Evolutionary conservation across 495 filamentous ascomycete genomes (phyloP).

Genomic region (Penicillium turbatum): DNA sequence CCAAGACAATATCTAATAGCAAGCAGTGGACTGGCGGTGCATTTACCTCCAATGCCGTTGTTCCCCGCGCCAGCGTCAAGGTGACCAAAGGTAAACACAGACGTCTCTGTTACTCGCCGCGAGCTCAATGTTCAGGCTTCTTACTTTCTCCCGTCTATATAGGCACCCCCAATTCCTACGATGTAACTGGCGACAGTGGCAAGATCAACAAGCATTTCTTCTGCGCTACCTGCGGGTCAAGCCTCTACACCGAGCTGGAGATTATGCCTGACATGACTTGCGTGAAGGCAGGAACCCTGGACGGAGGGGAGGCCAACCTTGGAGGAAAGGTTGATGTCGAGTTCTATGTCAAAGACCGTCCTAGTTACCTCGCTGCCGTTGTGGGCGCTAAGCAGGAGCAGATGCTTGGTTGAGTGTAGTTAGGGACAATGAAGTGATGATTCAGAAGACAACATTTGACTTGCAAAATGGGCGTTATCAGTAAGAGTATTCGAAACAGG

Average conservation of each 20-base stretch:
- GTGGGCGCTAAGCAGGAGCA: conserved; percentile 45
- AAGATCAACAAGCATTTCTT: conserved; percentile 51
- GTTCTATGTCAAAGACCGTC: conserved; percentile 45
- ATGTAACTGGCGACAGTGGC: conserved; percentile 34
- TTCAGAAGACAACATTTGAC: too few species aligned
- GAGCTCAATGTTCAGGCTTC: background rate
- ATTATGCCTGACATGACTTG: conserved; percentile 43
- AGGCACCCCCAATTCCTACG: conserved; percentile 38
- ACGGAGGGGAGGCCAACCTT: conserved; percentile 35
- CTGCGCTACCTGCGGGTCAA: conserved; percentile 41
- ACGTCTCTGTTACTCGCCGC: background rate
- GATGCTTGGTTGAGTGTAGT: conserved; percentile 13
- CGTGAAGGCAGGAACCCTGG: conserved; percentile 41
- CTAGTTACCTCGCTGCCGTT: conserved; percentile 28
- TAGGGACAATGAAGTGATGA: background rate
- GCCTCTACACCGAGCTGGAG: conserved; percentile 44
- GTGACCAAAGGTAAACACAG: conserved; percentile 35
- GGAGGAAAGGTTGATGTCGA: conserved; percentile 38
- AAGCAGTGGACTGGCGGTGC: conserved; percentile 44
- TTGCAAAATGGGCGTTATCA: too few species aligned
- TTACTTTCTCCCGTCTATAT: background rate
- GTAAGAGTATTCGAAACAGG: too few species aligned
- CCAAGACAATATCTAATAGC: background rate
- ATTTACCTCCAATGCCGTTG: conserved; percentile 47
- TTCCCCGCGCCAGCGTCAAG: conserved; percentile 37